Evolutionary conservation across 179 eudicot species (phyloP), one percentile per base, ranked within the genome.

Genomic region (Beta macrorhiza): DNA sequence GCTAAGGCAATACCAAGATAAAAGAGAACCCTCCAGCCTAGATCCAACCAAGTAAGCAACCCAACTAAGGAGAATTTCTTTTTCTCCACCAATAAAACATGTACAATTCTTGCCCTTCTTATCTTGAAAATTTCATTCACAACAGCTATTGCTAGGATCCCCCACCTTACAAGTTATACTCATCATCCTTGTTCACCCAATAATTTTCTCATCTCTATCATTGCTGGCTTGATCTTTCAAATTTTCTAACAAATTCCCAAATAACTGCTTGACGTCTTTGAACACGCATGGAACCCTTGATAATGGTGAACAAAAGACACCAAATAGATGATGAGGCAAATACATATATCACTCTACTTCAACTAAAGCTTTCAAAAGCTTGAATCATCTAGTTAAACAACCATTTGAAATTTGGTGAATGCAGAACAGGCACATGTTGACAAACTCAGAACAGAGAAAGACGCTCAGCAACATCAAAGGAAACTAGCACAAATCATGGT

Each of bases 401-500:
- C 17, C n/a, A 8, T 22, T 25, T 74, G 8, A 12, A 25, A 74
- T 25, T 55, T 63, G 55, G 49, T 0, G 55, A 55, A 74, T 29
- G 2, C 6, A 32, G 69, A 65, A 65, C 13, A 16, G 12, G 65
- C 16, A 57, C 17, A 42, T 4, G 67, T 19, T 45, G 19, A 45
- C n/a, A 61, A 77, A 62, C 56, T 47, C n/a, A 63, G 14, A 25
- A 20, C 79, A 25, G 2, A 0, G 2, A 5, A 51, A 51, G 7
- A 47, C 7, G 17, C n/a, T 49, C 9, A 16, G 56, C 20, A 22
- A 14, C 37, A 32, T 53, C 29, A 56, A 64, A 58, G 47, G 44
- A 52, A 75, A 42, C 44, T 49, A 81, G 67, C n/a, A 80, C 75
- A 51, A 53, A 44, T 44, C 58, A 55, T 45, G 5, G 42, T 52